phyloP scores from a whole-genome alignment of 2,329 filamentous ascomycete genomes.

The Teratosphaeriaceae sp. region DNA sequence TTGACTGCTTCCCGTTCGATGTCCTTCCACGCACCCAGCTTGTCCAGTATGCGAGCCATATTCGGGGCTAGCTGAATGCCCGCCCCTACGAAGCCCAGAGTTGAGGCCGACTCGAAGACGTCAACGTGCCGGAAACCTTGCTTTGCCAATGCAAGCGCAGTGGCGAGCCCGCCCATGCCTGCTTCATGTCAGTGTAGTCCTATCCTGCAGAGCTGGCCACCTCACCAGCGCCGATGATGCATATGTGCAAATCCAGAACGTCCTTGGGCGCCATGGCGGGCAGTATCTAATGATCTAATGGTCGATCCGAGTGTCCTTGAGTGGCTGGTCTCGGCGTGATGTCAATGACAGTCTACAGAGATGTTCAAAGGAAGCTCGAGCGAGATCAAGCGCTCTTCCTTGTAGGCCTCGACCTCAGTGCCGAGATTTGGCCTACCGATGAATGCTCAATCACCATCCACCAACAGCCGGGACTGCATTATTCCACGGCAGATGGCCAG shows the following conservation, averaged over 20 bases:
- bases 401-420: no score
- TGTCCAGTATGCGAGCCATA: conserved; percentile 68
- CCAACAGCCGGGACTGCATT: conserved; percentile 2
- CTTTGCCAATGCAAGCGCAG: conserved; percentile 66
- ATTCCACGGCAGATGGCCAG: conserved; percentile 5
- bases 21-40: conserved; percentile 63
- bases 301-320: background rate
- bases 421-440: background rate
- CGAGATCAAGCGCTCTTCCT: no score
- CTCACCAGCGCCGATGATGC: conserved; percentile 29
- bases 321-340: no score
- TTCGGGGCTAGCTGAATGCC: conserved; percentile 82
- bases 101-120: conserved; percentile 66
- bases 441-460: background rate
- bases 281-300: background rate
- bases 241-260: conserved; percentile 28
- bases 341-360: no score
- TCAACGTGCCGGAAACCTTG: conserved; percentile 67
- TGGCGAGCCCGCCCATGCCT: conserved; percentile 75
- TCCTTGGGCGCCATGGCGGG: conserved; percentile 24
- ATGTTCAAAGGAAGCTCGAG: no score
- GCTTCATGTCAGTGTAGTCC: background rate
- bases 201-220: background rate
- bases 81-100: conserved; percentile 74
- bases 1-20: conserved; percentile 67